These are phyloP conservation scores for Durotheca rogersii DNA, from an alignment of 495 filamentous ascomycete species.

Conservation along the genomic window DNA sequence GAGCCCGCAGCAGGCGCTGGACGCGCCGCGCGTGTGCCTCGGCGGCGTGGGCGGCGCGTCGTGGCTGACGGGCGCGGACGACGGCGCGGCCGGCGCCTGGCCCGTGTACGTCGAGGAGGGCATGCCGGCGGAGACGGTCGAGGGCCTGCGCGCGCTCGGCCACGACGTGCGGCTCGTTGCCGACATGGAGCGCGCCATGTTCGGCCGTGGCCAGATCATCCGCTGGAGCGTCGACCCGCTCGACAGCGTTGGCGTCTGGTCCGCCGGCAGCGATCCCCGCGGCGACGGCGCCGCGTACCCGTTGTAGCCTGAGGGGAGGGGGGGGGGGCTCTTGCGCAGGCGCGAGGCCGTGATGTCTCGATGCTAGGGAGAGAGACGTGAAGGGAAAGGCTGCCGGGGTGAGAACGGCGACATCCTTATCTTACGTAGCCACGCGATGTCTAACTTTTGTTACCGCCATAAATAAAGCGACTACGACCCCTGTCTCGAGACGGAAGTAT, in stretches of 20 bases:
- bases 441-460: too few species aligned
- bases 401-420: too few species aligned
- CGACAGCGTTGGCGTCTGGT: slow-evolving; percentile 70
- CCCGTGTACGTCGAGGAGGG: slow-evolving; percentile 90
- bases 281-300: slow-evolving; percentile 77
- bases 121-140: slow-evolving; percentile 63
- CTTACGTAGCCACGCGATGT: too few species aligned
- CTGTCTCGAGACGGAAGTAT: too few species aligned
- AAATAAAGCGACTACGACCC: too few species aligned
- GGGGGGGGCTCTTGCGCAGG: background rate
- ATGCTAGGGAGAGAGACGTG: too few species aligned
- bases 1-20: slow-evolving; percentile 84
- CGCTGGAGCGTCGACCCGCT: slow-evolving; percentile 64
- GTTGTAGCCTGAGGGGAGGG: slow-evolving; percentile 5
- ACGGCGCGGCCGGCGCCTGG: slow-evolving; percentile 42
- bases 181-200: slow-evolving; percentile 68
- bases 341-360: background rate
- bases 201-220: slow-evolving; percentile 91
- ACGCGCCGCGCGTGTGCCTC: slow-evolving; percentile 85
- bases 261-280: slow-evolving; percentile 81
- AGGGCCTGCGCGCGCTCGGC: slow-evolving; percentile 67
- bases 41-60: too few species aligned
- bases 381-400: too few species aligned
- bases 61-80: slow-evolving; percentile 61
- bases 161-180: slow-evolving; percentile 70